These are phyloP conservation scores for Ochetophila trinervis DNA, from an alignment of 306 rosid genomes.

Conservation along the genomic window DNA sequence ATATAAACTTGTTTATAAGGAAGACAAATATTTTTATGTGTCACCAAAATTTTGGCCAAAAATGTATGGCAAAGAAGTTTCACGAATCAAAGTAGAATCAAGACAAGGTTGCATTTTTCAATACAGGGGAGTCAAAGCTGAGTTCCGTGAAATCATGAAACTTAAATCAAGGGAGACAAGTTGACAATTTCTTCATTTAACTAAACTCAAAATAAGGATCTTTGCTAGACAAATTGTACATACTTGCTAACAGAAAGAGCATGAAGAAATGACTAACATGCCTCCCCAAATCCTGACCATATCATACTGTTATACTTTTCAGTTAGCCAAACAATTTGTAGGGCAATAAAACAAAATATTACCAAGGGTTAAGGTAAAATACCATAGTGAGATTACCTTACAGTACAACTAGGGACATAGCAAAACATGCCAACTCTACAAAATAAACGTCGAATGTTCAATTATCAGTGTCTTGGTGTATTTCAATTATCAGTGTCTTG, in stretches of 20 bases:
- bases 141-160: slow-evolving; percentile 39
- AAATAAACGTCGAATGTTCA: too few relatives aligned
- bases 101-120: slow-evolving; percentile 33
- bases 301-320: neutral
- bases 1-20: neutral
- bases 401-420: too few relatives aligned
- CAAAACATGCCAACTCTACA: too few relatives aligned
- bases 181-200: slow-evolving; percentile 3
- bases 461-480: too few relatives aligned
- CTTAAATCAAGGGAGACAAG: slow-evolving; percentile 18
- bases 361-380: too few relatives aligned
- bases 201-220: neutral
- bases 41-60: neutral
- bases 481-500: too few relatives aligned
- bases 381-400: too few relatives aligned
- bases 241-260: neutral
- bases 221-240: slow-evolving; percentile 3
- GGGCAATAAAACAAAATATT: too few relatives aligned
- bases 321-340: too few relatives aligned
- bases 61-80: slow-evolving; percentile 12
- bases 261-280: neutral
- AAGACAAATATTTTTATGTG: neutral
- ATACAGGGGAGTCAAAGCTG: slow-evolving; percentile 29
- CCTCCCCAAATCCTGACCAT: slow-evolving; percentile 8
- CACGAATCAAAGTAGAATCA: slow-evolving; percentile 36